These are phyloP conservation scores for Dentipellis fragilis DNA, from an alignment of 768 basidiomycete species.

Conservation along the genomic window DNA sequence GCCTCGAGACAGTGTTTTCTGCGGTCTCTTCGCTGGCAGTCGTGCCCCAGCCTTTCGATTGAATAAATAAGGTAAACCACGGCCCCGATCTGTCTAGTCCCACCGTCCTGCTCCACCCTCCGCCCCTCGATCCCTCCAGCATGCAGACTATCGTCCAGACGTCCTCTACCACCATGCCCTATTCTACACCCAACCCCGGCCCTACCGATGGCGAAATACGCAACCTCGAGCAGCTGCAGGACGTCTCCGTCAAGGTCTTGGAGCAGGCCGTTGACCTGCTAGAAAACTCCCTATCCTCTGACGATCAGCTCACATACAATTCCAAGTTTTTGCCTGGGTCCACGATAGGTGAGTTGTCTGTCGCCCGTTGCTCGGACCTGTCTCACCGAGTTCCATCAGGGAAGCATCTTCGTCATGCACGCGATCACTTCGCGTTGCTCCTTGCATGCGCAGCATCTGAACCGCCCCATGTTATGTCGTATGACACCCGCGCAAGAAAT, in stretches of 20 bases:
- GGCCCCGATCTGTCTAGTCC: background rate
- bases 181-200: constrained; percentile 1
- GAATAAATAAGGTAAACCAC: background rate
- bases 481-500: constrained; percentile 67
- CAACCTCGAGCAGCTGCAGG: constrained; percentile 43
- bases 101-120: background rate
- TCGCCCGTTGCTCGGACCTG: background rate
- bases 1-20: background rate
- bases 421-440: constrained; percentile 72
- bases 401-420: constrained; percentile 79
- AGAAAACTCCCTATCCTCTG: constrained; percentile 51
- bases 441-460: constrained; percentile 40
- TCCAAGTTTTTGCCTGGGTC: constrained; percentile 81
- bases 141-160: background rate
- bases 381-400: constrained; percentile 31
- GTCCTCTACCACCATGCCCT: background rate
- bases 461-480: constrained; percentile 49
- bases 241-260: constrained; percentile 58
- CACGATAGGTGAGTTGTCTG: constrained; percentile 54
- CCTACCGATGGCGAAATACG: constrained; percentile 13
- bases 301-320: constrained; percentile 57
- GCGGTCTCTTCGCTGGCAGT: too few relatives aligned
- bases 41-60: background rate
- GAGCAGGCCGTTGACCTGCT: constrained; percentile 67
- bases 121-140: background rate